Percentiles rank a stretch among this genome's conserved stretches.
phyloP scores from a whole-genome alignment of 768 basidiomycete species.

The Tylopilus sp. region DNA sequence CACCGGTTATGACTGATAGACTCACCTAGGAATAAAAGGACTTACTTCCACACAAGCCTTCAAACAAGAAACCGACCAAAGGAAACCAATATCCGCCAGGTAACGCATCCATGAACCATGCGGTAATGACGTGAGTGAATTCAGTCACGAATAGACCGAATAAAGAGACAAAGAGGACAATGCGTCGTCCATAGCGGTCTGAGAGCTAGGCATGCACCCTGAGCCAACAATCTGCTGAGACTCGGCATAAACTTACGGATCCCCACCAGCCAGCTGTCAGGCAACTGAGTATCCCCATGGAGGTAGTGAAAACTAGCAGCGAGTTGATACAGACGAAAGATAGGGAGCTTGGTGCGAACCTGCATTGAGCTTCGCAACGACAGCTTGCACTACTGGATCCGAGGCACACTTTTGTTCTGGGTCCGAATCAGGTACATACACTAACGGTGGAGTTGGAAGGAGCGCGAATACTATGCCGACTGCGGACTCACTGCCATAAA shows the following conservation, averaged over 20 bases:
- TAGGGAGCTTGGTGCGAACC: conserved; percentile 36
- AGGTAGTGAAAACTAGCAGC: conserved; percentile 54
- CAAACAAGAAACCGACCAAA: conserved; percentile 58
- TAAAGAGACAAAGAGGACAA: conserved; percentile 57
- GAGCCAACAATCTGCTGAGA: background rate
- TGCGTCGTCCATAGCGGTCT: conserved; percentile 72
- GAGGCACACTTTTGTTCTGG: conserved; percentile 44
- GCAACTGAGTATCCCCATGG: conserved; percentile 70
- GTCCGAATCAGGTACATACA: conserved; percentile 1
- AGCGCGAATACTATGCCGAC: background rate
- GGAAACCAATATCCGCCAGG: conserved; percentile 86
- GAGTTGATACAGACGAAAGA: conserved; percentile 1
- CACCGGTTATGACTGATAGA: background rate
- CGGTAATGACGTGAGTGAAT: conserved; percentile 62
- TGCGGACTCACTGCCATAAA: background rate
- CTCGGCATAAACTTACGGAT: conserved; percentile 46
- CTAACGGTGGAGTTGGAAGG: background rate
- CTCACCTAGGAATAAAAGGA: conserved; percentile 2
- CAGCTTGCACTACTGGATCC: conserved; percentile 73
- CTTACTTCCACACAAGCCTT: conserved; percentile 72
- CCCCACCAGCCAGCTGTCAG: conserved; percentile 88
- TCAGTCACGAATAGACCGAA: conserved; percentile 62
- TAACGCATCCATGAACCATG: conserved; percentile 50
- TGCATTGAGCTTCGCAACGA: conserved; percentile 61
- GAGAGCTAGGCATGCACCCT: conserved; percentile 48